A percentile compares a stretch with the other conserved stretches of the same genome.
phyloP scores from a whole-genome alignment of 352 stramenopile genomes.

The Globisporangium viniferum region DNA sequence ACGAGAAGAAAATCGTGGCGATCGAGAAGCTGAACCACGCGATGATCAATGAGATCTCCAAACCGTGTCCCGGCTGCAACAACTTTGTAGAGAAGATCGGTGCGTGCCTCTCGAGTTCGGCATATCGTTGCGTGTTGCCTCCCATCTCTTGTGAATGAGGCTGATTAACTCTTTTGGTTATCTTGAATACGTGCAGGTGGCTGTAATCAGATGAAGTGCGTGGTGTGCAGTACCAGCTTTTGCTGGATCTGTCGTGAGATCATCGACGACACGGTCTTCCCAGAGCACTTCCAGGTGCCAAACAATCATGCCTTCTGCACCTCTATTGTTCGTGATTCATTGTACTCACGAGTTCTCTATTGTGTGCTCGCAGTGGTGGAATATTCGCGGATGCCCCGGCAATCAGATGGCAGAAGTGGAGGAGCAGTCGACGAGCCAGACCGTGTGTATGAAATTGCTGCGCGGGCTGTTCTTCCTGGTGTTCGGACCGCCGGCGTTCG shows the following conservation, averaged over 20 bases:
- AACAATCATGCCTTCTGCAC: background rate
- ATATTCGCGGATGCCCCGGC: constrained; percentile 63
- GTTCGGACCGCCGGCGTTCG: constrained; percentile 59
- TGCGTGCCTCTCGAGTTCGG: background rate
- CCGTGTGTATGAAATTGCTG: constrained; percentile 31
- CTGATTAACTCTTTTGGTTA: background rate
- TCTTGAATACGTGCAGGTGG: constrained; percentile 31
- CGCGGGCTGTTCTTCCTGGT: constrained; percentile 60
- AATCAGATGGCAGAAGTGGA: constrained; percentile 71
- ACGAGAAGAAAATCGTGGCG: constrained; percentile 74
- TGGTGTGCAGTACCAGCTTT: constrained; percentile 78
- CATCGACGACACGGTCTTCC: constrained; percentile 84
- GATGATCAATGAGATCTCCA: constrained; percentile 74
- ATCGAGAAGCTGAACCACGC: constrained; percentile 83
- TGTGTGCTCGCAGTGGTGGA: constrained; percentile 59
- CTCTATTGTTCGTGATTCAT: no score
- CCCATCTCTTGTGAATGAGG: no score
- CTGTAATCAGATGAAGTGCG: constrained; percentile 91
- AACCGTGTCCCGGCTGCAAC: constrained; percentile 85
- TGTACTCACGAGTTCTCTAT: background rate
- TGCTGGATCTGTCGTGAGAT: constrained; percentile 87
- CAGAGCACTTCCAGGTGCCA: constrained; percentile 78
- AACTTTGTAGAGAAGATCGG: constrained; percentile 89
- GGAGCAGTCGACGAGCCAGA: constrained; percentile 35
- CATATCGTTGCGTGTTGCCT: background rate